Base-by-base conservation (phyloP, 352 stramenopile genomes). In the Elongisporangium undulatum region DNA sequence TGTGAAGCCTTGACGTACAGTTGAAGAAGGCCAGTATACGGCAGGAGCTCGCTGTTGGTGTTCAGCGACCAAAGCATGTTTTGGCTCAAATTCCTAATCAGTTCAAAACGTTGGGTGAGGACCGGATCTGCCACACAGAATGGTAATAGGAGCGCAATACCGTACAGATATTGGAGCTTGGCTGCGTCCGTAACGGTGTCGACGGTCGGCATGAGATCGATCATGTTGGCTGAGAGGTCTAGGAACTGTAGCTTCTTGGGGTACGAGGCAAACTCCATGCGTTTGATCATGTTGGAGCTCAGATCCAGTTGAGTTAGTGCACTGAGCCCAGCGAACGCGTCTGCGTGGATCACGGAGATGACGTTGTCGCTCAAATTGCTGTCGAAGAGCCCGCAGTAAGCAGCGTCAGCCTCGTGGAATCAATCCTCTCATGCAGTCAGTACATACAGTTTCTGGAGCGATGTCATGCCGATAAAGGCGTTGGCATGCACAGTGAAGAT, bases 311-410 rank as follows among this genome's bases (percentile, higher is more conserved):
- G 59, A 41, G 75, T 55, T 2, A 90, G 62, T 17, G 61, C 69
- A 19, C 78, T 62, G 15, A 90, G 61, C 0, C 71, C 74, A 19
- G 68, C 63, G 49, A 90, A 87, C 2, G 79, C 75, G 29, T 85
- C 59, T 39, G 61, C 38, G 2, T 75, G 68, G n/a, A 90, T 70
- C 16, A 86, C 59, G 1, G 80, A 90, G 48, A 90, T 85, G 20
- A 88, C 72, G 45, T 90, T 90, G 68, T 90, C 78, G 48, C 76
- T 83, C 56, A 90, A 63, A 61, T 88, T 79, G 23, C 79, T 87
- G 26, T 34, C 26, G 26, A 34, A 34, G 8, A 34, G 8, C n/a
- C 26, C 26, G 8, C 19, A 55, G 53, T 12, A 51, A 48, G 49
- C 9, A 55, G n/a, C n/a, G 26, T 24, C 16, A 38, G 0, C 17